phyloP scores from a whole-genome alignment of 352 stramenopile genomes.

The Globisporangium canariense region DNA sequence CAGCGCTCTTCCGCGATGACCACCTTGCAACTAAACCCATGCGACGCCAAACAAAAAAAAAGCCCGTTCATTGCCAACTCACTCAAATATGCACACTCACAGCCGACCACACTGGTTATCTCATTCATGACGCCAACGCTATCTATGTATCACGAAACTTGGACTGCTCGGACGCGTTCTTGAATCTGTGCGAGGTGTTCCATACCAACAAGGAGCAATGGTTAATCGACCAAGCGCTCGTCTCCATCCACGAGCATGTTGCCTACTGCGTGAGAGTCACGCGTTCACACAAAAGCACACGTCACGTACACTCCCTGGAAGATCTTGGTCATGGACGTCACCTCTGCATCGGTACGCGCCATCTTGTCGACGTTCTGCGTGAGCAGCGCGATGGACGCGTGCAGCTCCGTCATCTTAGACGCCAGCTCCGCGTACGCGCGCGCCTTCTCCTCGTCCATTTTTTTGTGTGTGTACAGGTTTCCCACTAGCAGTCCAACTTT shows the following conservation, averaged over 20 bases:
- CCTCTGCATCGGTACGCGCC: conserved; percentile 60
- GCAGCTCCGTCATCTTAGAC: conserved; percentile 71
- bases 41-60: too few species aligned
- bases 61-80: neutral
- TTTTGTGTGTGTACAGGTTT: neutral
- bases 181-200: conserved; percentile 29
- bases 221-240: neutral
- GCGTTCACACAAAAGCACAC: neutral
- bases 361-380: conserved; percentile 76
- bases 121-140: neutral
- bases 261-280: neutral
- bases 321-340: conserved; percentile 67
- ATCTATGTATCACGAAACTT: conserved; percentile 24
- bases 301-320: conserved; percentile 69
- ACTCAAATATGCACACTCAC: neutral
- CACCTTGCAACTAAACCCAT: too few species aligned
- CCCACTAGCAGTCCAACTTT: too few species aligned
- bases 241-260: neutral
- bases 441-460: conserved; percentile 73
- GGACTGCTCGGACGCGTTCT: conserved; percentile 38
- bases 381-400: conserved; percentile 66
- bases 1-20: too few species aligned
- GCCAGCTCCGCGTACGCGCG: conserved; percentile 63
- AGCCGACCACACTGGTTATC: neutral
- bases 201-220: neutral